These are phyloP conservation scores for Clitopilus hobsonii DNA, from an alignment of 768 basidiomycete species.

Conservation along the genomic window DNA sequence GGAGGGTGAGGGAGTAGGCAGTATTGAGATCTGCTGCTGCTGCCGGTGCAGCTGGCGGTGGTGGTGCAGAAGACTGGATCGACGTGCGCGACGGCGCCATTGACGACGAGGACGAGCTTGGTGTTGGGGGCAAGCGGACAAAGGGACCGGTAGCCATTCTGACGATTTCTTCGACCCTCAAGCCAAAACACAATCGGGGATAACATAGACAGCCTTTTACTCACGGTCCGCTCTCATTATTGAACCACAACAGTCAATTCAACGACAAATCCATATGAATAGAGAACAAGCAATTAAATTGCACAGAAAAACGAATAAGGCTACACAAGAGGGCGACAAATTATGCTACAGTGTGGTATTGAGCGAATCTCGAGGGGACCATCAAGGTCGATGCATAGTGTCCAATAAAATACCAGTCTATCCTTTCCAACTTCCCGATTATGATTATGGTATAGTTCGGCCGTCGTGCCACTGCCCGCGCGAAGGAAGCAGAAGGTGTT, in stretches of 20 bases:
- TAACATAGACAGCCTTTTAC: background rate
- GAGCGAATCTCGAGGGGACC: background rate
- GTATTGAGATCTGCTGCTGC: conserved; percentile 25
- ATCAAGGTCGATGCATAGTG: conserved; percentile 1
- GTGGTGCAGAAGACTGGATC: conserved; percentile 15
- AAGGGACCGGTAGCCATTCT: background rate
- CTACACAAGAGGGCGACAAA: background rate
- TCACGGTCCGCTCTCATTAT: background rate
- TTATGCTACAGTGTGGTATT: background rate
- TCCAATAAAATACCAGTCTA: background rate
- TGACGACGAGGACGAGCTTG: conserved; percentile 5
- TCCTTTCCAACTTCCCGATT: background rate
- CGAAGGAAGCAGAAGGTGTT: background rate
- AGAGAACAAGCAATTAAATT: background rate
- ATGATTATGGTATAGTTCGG: background rate
- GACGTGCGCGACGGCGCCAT: conserved; percentile 33
- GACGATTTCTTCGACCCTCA: background rate
- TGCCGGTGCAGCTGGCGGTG: conserved; percentile 10
- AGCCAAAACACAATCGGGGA: background rate
- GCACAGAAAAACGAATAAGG: background rate
- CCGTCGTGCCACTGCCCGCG: background rate
- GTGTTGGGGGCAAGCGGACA: background rate
- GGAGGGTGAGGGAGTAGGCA: conserved; percentile 62
- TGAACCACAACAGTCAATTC: background rate
- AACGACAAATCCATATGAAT: background rate